A percentile compares a stretch with the other conserved stretches of the same genome.
Evolutionary conservation across 495 filamentous ascomycete species (phyloP).

Genomic region (Penicillium mononematosum): DNA sequence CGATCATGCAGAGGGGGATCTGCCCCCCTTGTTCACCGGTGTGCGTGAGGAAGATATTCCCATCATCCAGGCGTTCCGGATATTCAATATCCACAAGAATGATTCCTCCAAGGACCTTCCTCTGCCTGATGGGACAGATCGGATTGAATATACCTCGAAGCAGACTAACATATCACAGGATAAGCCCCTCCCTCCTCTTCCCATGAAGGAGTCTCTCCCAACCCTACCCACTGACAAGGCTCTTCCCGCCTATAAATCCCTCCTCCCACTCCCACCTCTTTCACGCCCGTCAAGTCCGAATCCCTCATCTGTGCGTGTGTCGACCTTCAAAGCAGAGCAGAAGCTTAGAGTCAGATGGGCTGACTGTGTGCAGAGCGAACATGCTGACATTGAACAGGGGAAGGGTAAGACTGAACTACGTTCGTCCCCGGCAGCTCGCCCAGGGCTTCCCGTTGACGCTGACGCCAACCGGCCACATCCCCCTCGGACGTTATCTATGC

Average conservation of each 20-base stretch:
- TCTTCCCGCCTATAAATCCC: neutral
- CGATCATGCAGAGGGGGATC: neutral
- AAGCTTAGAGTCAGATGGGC: neutral
- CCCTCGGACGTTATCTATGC: neutral
- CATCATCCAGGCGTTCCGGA: neutral
- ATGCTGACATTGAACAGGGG: neutral
- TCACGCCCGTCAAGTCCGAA: too few relatives aligned
- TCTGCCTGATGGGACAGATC: too few relatives aligned
- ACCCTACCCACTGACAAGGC: neutral
- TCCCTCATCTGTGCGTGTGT: neutral
- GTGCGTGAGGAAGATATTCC: neutral
- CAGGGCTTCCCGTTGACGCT: neutral
- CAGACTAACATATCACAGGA: neutral
- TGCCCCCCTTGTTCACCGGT: neutral
- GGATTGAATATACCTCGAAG: neutral
- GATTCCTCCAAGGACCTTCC: neutral
- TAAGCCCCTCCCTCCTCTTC: neutral
- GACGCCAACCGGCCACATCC: neutral
- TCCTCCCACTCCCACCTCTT: neutral
- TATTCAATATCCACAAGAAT: neutral
- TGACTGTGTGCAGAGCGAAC: neutral
- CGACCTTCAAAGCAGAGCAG: neutral
- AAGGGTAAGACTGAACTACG: neutral
- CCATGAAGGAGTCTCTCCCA: neutral
- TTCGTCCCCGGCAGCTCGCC: neutral